phyloP scores from a whole-genome alignment of 1,139 yeast species.

The Wickerhamiella pararugosa region DNA sequence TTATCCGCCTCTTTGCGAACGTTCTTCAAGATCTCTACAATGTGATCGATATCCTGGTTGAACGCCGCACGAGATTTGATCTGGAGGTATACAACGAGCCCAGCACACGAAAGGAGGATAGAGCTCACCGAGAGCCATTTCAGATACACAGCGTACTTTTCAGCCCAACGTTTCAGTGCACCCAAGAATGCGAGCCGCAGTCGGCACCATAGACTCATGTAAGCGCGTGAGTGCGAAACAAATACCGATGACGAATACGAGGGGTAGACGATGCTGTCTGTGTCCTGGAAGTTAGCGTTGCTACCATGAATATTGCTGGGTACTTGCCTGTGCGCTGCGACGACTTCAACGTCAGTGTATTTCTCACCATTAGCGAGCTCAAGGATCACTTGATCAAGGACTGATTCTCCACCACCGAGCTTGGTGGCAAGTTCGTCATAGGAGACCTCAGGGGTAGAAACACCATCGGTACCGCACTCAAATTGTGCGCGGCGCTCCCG shows the following conservation, averaged over 20 bases:
- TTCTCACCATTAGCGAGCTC: too few species aligned
- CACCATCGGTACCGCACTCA: background rate
- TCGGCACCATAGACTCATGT: conserved; percentile 1
- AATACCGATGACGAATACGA: background rate
- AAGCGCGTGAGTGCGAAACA: conserved; percentile 1
- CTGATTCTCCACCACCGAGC: too few species aligned
- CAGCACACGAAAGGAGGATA: background rate
- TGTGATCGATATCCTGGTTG: background rate
- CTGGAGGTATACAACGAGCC: background rate
- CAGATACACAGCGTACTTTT: conserved; percentile 1
- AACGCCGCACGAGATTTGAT: background rate
- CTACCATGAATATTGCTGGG: too few species aligned
- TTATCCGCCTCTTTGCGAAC: conserved; percentile 4
- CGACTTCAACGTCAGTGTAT: too few species aligned
- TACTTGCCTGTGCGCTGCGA: too few species aligned
- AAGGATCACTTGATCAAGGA: too few species aligned
- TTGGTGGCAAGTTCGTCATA: background rate
- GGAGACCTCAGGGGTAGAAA: background rate
- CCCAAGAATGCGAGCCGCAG: background rate
- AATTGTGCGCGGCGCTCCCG: conserved; percentile 1
- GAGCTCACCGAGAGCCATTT: background rate
- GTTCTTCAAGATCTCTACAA: background rate
- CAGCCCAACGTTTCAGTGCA: background rate
- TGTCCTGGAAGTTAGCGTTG: too few species aligned
- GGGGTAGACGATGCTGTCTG: too few species aligned